These are phyloP conservation scores for Schwanniomyces etchellsii DNA, from an alignment of 1,139 yeast genomes.

Conservation along the genomic window DNA sequence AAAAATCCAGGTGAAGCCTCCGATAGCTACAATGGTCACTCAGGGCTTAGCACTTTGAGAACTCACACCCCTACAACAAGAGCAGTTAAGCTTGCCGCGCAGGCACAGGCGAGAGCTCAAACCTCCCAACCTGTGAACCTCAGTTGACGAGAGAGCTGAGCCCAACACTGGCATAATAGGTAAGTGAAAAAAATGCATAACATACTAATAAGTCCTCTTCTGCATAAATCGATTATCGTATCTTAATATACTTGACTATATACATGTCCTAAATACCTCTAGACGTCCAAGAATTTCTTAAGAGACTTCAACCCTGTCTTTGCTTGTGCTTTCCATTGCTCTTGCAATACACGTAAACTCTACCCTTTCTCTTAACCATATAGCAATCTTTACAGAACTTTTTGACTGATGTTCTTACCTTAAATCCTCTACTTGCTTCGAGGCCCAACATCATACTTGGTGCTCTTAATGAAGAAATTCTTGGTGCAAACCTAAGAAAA, in stretches of 20 bases:
- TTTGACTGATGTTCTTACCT: constrained; percentile 72
- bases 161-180: no score
- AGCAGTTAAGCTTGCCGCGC: constrained; percentile 30
- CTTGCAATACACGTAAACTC: constrained; percentile 90
- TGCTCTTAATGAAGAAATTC: not conserved
- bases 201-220: not conserved
- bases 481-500: constrained; percentile 1
- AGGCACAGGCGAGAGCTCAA: constrained; percentile 11
- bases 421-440: constrained; percentile 23
- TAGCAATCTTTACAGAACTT: constrained; percentile 91
- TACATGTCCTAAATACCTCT: not conserved
- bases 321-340: constrained; percentile 93
- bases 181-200: no score
- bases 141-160: no score
- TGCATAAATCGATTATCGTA: not conserved
- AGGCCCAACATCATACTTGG: constrained; percentile 2
- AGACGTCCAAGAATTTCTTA: not conserved
- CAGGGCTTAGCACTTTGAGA: constrained; percentile 7
- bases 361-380: constrained; percentile 88
- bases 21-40: constrained; percentile 4
- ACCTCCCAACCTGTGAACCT: no score
- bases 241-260: not conserved
- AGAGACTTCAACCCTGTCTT: constrained; percentile 70
- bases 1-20: constrained; percentile 24
- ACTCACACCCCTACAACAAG: constrained; percentile 32